phyloP scores from a whole-genome alignment of 805 yeast genomes.

The Yamadazyma sp. region DNA sequence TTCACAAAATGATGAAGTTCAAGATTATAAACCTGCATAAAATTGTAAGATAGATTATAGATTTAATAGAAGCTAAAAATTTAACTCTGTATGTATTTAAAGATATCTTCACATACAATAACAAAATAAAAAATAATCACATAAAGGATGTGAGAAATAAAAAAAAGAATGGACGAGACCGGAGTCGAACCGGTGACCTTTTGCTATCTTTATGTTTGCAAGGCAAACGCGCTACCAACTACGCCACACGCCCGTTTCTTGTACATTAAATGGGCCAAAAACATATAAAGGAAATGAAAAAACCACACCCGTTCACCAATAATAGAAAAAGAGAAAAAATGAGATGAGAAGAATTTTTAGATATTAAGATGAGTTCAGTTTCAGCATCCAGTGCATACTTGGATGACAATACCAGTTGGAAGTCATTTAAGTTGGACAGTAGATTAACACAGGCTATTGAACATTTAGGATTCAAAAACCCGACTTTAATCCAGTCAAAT shows the following conservation, averaged over 20 bases:
- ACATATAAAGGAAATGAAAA: too few species aligned
- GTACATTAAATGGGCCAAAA: too few species aligned
- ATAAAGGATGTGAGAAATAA: too few species aligned
- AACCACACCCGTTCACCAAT: neutral
- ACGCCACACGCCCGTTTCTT: slow-evolving; percentile 65
- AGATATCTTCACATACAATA: too few species aligned
- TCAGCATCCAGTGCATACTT: slow-evolving; percentile 69
- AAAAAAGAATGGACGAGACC: slow-evolving; percentile 58
- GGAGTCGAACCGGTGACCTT: slow-evolving; percentile 80
- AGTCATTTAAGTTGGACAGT: slow-evolving; percentile 75
- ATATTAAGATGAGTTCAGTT: slow-evolving; percentile 10
- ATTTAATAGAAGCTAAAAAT: too few species aligned
- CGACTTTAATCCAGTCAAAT: slow-evolving; percentile 86
- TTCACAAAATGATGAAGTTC: too few species aligned
- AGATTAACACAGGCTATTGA: slow-evolving; percentile 81
- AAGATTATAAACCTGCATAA: too few species aligned
- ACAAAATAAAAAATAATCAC: too few species aligned
- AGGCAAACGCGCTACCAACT: slow-evolving; percentile 82
- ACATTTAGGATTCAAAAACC: slow-evolving; percentile 74
- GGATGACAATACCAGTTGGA: slow-evolving; percentile 70
- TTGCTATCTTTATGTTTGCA: too few species aligned
- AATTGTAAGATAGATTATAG: too few species aligned
- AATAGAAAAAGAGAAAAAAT: slow-evolving; percentile 2
- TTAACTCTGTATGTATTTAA: too few species aligned
- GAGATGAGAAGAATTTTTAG: slow-evolving; percentile 11